Evolutionary conservation across 257 asterid species (phyloP).

Genomic region (Rubia yunnanensis): DNA sequence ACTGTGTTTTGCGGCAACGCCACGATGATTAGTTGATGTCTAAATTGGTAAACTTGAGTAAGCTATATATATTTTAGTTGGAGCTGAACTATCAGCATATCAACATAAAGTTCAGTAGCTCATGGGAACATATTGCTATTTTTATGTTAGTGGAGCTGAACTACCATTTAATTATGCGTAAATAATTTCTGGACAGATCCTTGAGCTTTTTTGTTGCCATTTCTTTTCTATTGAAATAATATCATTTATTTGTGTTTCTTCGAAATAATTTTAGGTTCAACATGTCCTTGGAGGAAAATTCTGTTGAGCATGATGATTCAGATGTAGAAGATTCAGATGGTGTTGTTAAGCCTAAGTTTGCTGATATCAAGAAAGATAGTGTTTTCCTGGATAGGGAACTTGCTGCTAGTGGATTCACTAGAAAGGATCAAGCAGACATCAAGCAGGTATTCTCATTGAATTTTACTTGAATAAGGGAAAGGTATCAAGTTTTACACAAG

Average conservation of each 20-base stretch:
- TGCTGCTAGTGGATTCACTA: slow-evolving; percentile 92
- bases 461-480: neutral
- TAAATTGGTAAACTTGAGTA: slow-evolving; percentile 8
- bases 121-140: neutral
- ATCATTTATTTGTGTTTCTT: neutral
- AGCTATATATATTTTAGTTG: neutral
- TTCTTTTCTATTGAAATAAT: neutral
- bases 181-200: neutral
- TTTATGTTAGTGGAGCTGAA: neutral
- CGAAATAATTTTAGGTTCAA: slow-evolving; percentile 39
- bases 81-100: neutral
- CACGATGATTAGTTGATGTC: neutral
- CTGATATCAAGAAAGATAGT: slow-evolving; percentile 49
- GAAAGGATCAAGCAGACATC: slow-evolving; percentile 67
- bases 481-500: neutral
- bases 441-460: slow-evolving; percentile 44
- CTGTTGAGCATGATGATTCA: slow-evolving; percentile 36
- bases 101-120: neutral
- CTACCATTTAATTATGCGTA: neutral
- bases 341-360: slow-evolving; percentile 51
- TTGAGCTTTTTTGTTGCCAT: neutral
- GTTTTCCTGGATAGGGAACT: slow-evolving; percentile 86
- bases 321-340: slow-evolving; percentile 48
- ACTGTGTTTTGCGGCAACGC: neutral
- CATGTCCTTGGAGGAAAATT: slow-evolving; percentile 48